Conservation (phyloP, 1,284 basidiomycete genomes). For the Ustilago hordei region DNA sequence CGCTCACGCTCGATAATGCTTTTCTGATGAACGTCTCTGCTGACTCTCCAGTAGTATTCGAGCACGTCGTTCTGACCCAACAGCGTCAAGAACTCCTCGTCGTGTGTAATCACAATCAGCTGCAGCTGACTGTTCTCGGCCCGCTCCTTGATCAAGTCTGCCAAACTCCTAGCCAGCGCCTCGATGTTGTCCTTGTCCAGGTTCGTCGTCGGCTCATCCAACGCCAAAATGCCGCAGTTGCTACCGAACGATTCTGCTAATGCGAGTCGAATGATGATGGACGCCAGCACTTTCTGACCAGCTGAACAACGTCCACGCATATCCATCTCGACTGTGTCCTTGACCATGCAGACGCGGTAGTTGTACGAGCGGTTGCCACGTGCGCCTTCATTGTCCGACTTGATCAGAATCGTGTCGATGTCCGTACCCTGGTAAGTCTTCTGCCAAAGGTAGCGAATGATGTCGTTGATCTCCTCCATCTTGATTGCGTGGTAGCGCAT, state of each 20-base stretch:
- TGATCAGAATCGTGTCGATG: slow-evolving; percentile 96
- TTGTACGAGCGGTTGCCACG: slow-evolving; percentile 80
- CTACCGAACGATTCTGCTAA: slow-evolving; percentile 96
- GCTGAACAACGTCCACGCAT: slow-evolving; percentile 99
- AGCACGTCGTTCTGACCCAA: slow-evolving; percentile 62
- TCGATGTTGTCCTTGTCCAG: slow-evolving; percentile 96
- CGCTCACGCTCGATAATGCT: slow-evolving; percentile 55
- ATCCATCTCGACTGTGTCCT: slow-evolving; percentile 98
- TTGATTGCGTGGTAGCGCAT: slow-evolving; percentile 99
- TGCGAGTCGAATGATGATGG: slow-evolving; percentile 98
- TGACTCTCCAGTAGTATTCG: slow-evolving; percentile 67
- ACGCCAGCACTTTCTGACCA: slow-evolving; percentile 98
- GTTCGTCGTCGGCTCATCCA: slow-evolving; percentile 98
- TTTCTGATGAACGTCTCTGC: slow-evolving; percentile 58
- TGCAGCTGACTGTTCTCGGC: slow-evolving; percentile 88
- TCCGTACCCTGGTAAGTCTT: slow-evolving; percentile 99
- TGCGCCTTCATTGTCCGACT: slow-evolving; percentile 88
- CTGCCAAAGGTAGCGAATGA: slow-evolving; percentile 82
- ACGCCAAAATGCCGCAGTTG: slow-evolving; percentile 95
- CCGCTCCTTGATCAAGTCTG: slow-evolving; percentile 74
- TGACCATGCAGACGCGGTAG: slow-evolving; percentile 95
- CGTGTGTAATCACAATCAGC: slow-evolving; percentile 84
- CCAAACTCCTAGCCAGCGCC: slow-evolving; percentile 87
- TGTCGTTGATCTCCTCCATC: slow-evolving; percentile 99
- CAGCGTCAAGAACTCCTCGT: slow-evolving; percentile 65